Evolutionary conservation across 2,329 filamentous ascomycete genomes (phyloP), one percentile per base, ranked within the genome.

Genomic region (Ophiostoma populinum): DNA sequence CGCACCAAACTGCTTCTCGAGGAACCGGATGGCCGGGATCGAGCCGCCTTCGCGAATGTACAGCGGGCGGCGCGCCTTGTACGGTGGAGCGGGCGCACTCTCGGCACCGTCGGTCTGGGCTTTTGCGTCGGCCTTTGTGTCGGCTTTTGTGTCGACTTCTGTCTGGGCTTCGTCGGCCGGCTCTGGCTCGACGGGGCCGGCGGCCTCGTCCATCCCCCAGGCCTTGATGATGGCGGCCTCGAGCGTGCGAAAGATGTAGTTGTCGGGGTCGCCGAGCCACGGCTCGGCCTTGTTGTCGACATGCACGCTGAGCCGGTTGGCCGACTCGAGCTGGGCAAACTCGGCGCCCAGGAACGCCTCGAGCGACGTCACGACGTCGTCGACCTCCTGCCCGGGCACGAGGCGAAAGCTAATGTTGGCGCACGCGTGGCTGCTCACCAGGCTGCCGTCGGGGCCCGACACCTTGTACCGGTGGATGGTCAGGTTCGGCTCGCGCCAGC

Each of bases 41-140:
- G 80, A 92, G 5, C 90, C 90, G 10, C 90, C 90, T 56, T 98
- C 90, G 8, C 90, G 72, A 45, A 98, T 98, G 52, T 92, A 95
- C 4, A 98, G 63, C 0, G 86, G 87, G 46, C 75, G 79, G 7
- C 60, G 55, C 9, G 48, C 46, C 42, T 59, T 63, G 19, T 33
- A 35, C 1, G 32, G 16, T 7, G 31, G 2, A 4, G 58, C 54
- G 2, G 24, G 24, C 6, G 24, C 18, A n/a, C n/a, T n/a, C n/a
- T n/a, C n/a, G n/a, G n/a, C n/a, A n/a, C n/a, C n/a, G 19, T 25
- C 19, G 13, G 13, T 18, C 15, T 24, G 6, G 4, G 7, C 13
- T 13, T 30, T 19, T 2, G 6, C 15, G 5, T 4, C 25, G 11
- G 7, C 11, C 12, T 21, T 13, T 10, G 12, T 19, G 2, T 8